Evolutionary conservation across 352 stramenopile genomes (phyloP).

Genomic region (Phytophthora fragariaefolia): DNA sequence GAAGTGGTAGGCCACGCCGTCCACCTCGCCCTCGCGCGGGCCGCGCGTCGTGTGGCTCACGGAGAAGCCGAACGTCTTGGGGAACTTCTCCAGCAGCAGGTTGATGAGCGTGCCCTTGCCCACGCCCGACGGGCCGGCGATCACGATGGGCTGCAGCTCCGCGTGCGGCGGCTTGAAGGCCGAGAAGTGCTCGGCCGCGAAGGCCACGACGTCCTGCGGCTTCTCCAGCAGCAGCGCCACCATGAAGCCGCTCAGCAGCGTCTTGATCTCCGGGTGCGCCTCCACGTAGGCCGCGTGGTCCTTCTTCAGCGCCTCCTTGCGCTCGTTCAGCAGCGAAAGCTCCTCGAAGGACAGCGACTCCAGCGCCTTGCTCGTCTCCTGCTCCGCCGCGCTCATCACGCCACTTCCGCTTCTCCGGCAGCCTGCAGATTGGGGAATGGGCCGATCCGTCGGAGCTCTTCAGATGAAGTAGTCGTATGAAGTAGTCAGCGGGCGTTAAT

Average conservation of each 20-base stretch:
- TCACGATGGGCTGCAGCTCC: conserved; percentile 87
- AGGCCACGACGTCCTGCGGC: conserved; percentile 80
- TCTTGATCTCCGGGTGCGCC: conserved; percentile 90
- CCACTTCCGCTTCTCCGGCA: no score
- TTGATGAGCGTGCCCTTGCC: conserved; percentile 98
- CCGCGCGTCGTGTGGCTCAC: conserved; percentile 98
- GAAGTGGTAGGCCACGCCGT: conserved; percentile 98
- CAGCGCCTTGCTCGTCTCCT: conserved; percentile 56
- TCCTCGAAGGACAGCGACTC: conserved; percentile 86
- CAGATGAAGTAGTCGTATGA: background rate
- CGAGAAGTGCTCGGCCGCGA: conserved; percentile 83
- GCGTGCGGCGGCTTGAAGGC: conserved; percentile 65
- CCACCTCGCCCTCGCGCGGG: conserved; percentile 93
- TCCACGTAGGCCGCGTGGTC: conserved; percentile 86
- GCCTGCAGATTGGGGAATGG: background rate
- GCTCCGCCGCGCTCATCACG: conserved; percentile 38
- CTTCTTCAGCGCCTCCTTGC: conserved; percentile 87
- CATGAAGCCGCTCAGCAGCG: conserved; percentile 90
- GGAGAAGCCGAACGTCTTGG: conserved; percentile 94
- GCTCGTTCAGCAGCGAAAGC: conserved; percentile 85
- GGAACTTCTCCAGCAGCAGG: conserved; percentile 87
- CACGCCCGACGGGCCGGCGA: conserved; percentile 91
- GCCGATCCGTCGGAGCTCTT: background rate
- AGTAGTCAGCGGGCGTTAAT: background rate
- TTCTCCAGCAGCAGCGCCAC: conserved; percentile 87